Percentiles rank a stretch among this genome's conserved stretches.
phyloP scores from a whole-genome alignment of 2,329 filamentous ascomycete species.

The Ploettnerulaceae sp. region DNA sequence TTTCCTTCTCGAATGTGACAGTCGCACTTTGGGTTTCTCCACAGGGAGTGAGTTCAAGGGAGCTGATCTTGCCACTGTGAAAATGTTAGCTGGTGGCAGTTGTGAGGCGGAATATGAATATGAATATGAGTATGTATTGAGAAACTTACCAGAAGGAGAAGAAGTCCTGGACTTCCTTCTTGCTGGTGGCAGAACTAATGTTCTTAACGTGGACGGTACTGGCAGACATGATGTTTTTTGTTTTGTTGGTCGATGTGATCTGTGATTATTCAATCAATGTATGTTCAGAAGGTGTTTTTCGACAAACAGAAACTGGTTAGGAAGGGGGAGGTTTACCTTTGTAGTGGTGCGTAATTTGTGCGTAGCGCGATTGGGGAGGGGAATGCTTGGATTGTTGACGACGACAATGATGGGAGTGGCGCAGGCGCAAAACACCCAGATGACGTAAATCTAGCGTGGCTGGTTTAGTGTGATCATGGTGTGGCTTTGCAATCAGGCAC shows the following conservation, averaged over 20 bases:
- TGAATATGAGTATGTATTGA: not conserved
- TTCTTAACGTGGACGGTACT: slow-evolving; percentile 80
- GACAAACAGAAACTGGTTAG: not conserved
- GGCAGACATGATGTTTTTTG: slow-evolving; percentile 29
- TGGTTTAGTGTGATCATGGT: not conserved
- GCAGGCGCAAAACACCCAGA: not conserved
- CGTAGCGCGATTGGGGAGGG: not conserved
- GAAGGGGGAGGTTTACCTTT: not conserved
- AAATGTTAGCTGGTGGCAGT: slow-evolving; percentile 21
- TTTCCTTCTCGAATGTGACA: slow-evolving; percentile 96
- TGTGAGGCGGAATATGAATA: not conserved
- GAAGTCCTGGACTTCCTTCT: slow-evolving; percentile 92
- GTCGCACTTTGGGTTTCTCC: slow-evolving; percentile 74
- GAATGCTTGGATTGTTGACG: not conserved
- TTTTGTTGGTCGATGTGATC: too few species aligned
- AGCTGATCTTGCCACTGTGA: slow-evolving; percentile 80
- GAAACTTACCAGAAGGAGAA: slow-evolving; percentile 83
- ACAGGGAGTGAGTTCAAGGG: slow-evolving; percentile 66
- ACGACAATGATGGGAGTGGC: not conserved
- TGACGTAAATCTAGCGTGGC: too few species aligned
- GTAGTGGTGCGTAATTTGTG: slow-evolving; percentile 3
- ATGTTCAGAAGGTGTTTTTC: not conserved
- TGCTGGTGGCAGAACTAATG: slow-evolving; percentile 74
- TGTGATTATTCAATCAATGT: too few species aligned
- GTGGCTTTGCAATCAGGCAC: not conserved